Evolutionary conservation across 225 moss, liverwort and hornwort species (phyloP).

Genomic region (Asterella californica): DNA sequence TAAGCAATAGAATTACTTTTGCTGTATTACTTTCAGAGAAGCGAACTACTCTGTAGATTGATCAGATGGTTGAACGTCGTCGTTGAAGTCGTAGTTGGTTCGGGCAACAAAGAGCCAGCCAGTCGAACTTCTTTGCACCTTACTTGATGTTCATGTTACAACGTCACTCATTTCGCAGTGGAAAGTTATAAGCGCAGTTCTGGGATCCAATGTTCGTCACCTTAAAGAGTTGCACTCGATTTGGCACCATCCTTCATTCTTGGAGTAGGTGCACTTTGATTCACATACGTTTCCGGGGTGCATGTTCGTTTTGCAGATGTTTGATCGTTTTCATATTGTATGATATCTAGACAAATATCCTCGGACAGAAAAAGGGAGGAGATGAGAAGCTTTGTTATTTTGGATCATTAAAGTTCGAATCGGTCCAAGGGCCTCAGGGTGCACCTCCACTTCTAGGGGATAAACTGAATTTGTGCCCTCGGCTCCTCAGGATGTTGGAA

Average conservation of each 20-base stretch:
- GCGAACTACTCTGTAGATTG: background rate
- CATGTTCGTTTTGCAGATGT: background rate
- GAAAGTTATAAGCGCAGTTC: constrained; percentile 71
- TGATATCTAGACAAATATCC: background rate
- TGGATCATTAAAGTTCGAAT: background rate
- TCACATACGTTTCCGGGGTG: background rate
- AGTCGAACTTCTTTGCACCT: too few species aligned
- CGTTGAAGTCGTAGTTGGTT: background rate
- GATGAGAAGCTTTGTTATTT: background rate
- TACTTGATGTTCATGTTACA: background rate
- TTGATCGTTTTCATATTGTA: background rate
- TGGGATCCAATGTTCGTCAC: constrained; percentile 81
- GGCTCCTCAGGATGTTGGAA: constrained; percentile 53
- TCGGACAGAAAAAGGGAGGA: background rate
- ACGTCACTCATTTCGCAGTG: constrained; percentile 47
- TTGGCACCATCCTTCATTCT: constrained; percentile 66
- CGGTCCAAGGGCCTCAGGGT: background rate
- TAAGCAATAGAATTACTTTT: background rate
- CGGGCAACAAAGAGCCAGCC: background rate
- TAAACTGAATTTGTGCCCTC: background rate
- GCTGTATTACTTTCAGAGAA: background rate
- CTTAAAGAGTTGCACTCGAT: constrained; percentile 69
- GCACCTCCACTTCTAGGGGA: too few species aligned
- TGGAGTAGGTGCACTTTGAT: constrained; percentile 48
- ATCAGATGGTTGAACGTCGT: too few species aligned